Evolutionary conservation across 345 rosid genomes (phyloP).

Genomic region (Rhizophora mangle): DNA sequence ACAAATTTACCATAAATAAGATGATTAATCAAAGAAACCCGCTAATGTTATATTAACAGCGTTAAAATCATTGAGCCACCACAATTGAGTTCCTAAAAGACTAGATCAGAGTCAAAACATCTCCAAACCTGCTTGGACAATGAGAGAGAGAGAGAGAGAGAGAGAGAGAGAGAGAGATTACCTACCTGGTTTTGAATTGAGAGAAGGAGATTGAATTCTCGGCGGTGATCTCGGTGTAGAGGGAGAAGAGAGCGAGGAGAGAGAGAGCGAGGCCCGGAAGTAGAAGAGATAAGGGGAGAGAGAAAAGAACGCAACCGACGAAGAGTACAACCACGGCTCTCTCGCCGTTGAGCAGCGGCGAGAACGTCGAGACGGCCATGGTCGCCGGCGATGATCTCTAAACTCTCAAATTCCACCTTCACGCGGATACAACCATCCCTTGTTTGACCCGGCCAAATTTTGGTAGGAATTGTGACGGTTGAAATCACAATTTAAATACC

Average conservation of each 20-base stretch:
- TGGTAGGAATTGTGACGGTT: no score
- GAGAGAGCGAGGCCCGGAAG: constrained; percentile 63
- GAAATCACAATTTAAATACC: no score
- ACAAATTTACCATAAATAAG: no score
- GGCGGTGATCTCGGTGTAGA: constrained; percentile 59
- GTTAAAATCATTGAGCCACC: no score
- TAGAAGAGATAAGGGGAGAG: constrained; percentile 61
- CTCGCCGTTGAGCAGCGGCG: constrained; percentile 61
- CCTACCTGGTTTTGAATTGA: constrained; percentile 21
- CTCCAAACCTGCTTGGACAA: neutral
- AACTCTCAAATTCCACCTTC: neutral
- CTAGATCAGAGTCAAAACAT: no score
- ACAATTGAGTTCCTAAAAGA: no score
- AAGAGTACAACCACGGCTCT: constrained; percentile 69
- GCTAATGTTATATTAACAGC: no score
- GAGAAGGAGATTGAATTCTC: constrained; percentile 41
- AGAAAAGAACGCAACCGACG: constrained; percentile 43
- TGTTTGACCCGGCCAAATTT: no score
- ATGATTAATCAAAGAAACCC: no score
- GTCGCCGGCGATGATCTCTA: neutral
- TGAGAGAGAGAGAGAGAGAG: neutral
- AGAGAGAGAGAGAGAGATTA: neutral
- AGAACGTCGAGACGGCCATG: constrained; percentile 20
- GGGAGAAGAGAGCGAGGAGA: constrained; percentile 29
- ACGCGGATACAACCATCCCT: no score